Evolutionary conservation across 306 rosid genomes (phyloP), one percentile per base, ranked within the genome.

Genomic region (Echinosophora koreensis): DNA sequence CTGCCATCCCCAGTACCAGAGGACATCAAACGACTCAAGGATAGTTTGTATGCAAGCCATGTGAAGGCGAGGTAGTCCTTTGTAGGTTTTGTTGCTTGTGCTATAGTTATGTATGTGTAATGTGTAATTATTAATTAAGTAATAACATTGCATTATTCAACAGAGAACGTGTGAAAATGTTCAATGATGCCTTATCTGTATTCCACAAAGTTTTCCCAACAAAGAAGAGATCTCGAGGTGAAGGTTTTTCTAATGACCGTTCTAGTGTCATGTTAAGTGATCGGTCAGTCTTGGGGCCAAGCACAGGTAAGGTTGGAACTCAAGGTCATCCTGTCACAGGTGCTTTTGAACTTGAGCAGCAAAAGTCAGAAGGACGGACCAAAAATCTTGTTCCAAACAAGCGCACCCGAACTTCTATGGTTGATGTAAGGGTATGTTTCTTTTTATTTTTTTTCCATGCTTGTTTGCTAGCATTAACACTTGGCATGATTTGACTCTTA

Each of bases 221-320:
- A 57, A 95, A 95, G 85, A 95, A 95, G 90, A 95, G 99, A 85
- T 95, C 99, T 37, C 91, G 99, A 73, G 84, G 85, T 80, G 99
- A 95, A 84, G 66, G 86, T 56, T 90, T 86, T 81, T 81, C 90
- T 41, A 86, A 68, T 76, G 97, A 92, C 28, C 91, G 97, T 16
- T 84, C 97, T 76, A 70, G 79, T 87, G 84, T 76, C 81, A 64
- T 89, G 76, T 82, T 87, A 56, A 84, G 86, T 87, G 97, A 95
- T 58, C 90, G 97, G 28, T 85, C 97, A 35, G 88, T 81, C 66
- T 18, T 83, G 82, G 97, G 96, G 80, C 82, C 91, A 57, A 85
- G 78, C 77, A 75, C 85, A 32, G 85, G 93, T 66, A 95, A 95
- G 91, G 89, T 81, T 73, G 97, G 98, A 73, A 81, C 75, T 80